A percentile compares a stretch with the other conserved stretches of the same genome.
These are phyloP conservation scores for Gnomoniopsis sp. DNA, from an alignment of 2,329 filamentous ascomycete species.

Conservation along the genomic window DNA sequence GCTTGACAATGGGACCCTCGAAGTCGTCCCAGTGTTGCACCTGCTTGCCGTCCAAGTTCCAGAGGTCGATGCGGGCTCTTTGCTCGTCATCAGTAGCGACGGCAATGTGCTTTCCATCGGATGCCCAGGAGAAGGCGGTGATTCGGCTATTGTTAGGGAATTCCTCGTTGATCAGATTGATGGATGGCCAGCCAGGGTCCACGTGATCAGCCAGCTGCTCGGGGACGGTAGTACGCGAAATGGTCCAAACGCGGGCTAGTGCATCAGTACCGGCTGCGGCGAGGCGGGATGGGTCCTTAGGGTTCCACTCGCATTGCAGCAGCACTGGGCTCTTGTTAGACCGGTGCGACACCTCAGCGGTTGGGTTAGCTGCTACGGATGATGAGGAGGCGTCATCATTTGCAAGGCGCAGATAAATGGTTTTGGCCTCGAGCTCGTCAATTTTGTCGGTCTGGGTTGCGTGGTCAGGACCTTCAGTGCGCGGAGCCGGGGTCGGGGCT, in stretches of 20 bases:
- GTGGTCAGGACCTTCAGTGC: constrained; percentile 60
- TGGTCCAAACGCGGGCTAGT: constrained; percentile 66
- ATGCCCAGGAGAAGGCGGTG: constrained; percentile 60
- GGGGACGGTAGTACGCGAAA: constrained; percentile 51
- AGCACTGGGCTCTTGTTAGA: constrained; percentile 55
- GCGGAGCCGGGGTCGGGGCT: constrained; percentile 47
- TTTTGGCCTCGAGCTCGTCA: constrained; percentile 55
- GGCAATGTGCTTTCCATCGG: constrained; percentile 53
- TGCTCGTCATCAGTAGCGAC: constrained; percentile 54
- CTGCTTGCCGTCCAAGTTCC: constrained; percentile 49
- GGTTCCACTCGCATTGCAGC: constrained; percentile 68
- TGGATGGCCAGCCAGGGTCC: constrained; percentile 39
- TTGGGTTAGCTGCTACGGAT: constrained; percentile 32
- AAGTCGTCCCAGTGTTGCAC: constrained; percentile 53
- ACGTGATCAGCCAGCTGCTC: constrained; percentile 45
- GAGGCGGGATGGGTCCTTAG: constrained; percentile 60
- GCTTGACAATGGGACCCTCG: constrained; percentile 59
- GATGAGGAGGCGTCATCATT: constrained; percentile 36
- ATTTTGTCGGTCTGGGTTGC: constrained; percentile 64
- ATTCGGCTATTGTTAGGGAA: constrained; percentile 50
- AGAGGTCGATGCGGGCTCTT: constrained; percentile 53
- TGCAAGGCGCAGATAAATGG: constrained; percentile 57
- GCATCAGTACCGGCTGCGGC: constrained; percentile 67
- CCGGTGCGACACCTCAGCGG: constrained; percentile 32
- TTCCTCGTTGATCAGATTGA: constrained; percentile 50